Conservation (phyloP, 2,329 filamentous ascomycete genomes). For the Sporothrix schenckii region DNA sequence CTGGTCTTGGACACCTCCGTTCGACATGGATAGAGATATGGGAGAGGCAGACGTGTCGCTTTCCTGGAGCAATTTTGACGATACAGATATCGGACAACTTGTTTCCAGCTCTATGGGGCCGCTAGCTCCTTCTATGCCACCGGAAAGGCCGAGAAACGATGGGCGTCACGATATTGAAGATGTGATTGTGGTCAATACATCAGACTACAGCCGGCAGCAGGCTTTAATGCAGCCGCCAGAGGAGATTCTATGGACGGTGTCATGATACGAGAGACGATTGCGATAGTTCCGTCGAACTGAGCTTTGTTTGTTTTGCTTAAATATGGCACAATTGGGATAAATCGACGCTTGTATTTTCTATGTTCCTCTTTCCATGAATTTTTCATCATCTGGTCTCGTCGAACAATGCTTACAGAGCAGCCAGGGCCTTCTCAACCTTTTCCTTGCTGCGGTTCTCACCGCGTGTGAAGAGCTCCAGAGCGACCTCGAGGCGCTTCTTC, state of each 20-base stretch:
- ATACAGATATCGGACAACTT: slow-evolving; percentile 7
- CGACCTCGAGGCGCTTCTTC: slow-evolving; percentile 45
- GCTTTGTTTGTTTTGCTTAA: too few relatives aligned
- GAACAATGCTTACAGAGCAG: not conserved
- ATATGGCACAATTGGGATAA: too few relatives aligned
- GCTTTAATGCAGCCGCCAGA: not conserved
- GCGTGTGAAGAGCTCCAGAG: slow-evolving; percentile 47
- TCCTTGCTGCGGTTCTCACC: slow-evolving; percentile 41
- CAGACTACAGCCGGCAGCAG: too few relatives aligned
- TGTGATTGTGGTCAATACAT: not conserved
- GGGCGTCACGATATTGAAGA: not conserved
- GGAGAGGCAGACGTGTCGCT: not conserved
- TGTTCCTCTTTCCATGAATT: not conserved
- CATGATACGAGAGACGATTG: not conserved
- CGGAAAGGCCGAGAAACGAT: not conserved
- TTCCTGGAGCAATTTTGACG: not conserved
- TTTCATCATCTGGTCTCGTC: not conserved
- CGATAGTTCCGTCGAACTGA: not conserved
- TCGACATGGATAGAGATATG: not conserved
- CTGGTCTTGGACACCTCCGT: not conserved
- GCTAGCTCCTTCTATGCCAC: not conserved
- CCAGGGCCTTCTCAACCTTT: slow-evolving; percentile 41
- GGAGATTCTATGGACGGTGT: slow-evolving; percentile 18
- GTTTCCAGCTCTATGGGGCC: not conserved
- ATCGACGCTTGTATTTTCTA: not conserved